Percentiles rank a stretch among this genome's conserved stretches.
Evolutionary conservation across 202 grass and related monocot species (phyloP).

Genomic region (Zizania palustris): DNA sequence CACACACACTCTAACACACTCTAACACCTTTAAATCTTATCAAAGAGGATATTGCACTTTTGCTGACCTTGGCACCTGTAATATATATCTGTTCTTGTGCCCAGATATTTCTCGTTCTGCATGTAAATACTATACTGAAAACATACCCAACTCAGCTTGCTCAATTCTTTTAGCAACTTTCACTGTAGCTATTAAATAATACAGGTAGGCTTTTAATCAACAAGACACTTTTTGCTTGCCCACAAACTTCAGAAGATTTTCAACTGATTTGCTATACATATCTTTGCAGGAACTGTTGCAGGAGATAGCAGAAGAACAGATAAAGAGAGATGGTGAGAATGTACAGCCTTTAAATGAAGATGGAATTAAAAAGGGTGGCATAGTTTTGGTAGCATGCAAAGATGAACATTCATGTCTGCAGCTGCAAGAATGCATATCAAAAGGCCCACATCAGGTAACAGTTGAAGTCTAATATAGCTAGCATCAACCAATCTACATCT

Average conservation of each 20-base stretch:
- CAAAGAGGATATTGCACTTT: background rate
- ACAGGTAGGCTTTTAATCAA: slow-evolving; percentile 23
- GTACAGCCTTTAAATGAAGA: slow-evolving; percentile 38
- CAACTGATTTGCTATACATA: slow-evolving; percentile 30
- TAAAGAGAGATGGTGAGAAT: slow-evolving; percentile 41
- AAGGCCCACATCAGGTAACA: slow-evolving; percentile 64
- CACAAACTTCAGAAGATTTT: background rate
- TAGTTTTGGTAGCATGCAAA: slow-evolving; percentile 91
- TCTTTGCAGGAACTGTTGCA: slow-evolving; percentile 79
- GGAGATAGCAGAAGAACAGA: slow-evolving; percentile 90
- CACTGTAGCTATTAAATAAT: slow-evolving; percentile 22
- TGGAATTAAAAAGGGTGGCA: slow-evolving; percentile 49
- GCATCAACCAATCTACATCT: slow-evolving; percentile 12
- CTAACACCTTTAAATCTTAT: background rate
- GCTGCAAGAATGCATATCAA: slow-evolving; percentile 84
- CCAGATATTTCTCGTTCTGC: slow-evolving; percentile 1
- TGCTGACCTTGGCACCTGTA: background rate
- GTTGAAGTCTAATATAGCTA: slow-evolving; percentile 30
- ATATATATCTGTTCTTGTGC: slow-evolving; percentile 16
- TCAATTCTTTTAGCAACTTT: slow-evolving; percentile 35
- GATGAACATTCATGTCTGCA: slow-evolving; percentile 91
- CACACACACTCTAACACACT: too few relatives aligned
- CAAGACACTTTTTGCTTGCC: slow-evolving; percentile 7
- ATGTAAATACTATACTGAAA: slow-evolving; percentile 1
- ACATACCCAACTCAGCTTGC: background rate